Evolutionary conservation across 257 asterid species (phyloP).

Genomic region (Forsythia viridissima): DNA sequence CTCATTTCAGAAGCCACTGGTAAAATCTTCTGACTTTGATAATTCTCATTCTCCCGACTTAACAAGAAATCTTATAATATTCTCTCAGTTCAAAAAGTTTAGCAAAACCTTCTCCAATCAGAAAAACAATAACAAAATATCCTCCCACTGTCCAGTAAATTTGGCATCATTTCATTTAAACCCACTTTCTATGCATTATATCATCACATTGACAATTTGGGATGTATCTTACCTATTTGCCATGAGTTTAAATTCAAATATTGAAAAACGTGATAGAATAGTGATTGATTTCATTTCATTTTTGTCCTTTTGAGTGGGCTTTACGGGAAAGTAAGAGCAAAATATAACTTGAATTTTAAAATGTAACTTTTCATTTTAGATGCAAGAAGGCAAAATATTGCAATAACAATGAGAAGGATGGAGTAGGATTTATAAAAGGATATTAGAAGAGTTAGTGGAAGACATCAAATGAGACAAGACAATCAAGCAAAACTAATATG

Average conservation of each 20-base stretch:
- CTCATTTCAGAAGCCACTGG: not conserved
- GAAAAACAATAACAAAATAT: constrained; percentile 2
- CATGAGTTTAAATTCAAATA: not conserved
- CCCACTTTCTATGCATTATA: not conserved
- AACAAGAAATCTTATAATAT: constrained; percentile 16
- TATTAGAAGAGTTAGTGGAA: not conserved
- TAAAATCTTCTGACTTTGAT: constrained; percentile 1
- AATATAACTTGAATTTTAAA: not conserved
- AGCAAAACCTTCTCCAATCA: not conserved
- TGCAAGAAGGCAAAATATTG: not conserved
- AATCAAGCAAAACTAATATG: not conserved
- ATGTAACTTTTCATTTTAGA: not conserved
- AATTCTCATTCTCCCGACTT: constrained; percentile 6
- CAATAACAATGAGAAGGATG: not conserved
- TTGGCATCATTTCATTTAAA: not conserved
- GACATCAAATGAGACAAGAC: constrained; percentile 1
- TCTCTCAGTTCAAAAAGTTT: constrained; percentile 2
- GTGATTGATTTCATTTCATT: not conserved
- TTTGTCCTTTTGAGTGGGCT: not conserved
- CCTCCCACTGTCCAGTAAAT: not conserved
- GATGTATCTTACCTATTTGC: not conserved
- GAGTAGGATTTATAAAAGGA: not conserved
- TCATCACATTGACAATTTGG: not conserved
- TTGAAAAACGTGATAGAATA: not conserved
- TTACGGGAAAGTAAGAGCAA: not conserved